Evolutionary conservation across 225 moss, liverwort and hornwort species (phyloP).

Genomic region (Ulota crispa): DNA sequence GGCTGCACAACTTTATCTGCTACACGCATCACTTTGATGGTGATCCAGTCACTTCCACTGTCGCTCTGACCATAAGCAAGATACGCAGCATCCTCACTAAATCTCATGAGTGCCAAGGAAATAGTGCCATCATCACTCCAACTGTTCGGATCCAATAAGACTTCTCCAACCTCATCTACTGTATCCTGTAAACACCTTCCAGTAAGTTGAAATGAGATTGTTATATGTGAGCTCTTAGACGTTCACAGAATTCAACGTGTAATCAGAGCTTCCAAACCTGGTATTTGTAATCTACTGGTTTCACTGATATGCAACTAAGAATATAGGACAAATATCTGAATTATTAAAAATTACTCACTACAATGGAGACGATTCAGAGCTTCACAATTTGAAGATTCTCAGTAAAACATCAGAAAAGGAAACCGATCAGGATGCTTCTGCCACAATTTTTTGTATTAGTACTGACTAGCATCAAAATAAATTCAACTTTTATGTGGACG

Average conservation of each 20-base stretch:
- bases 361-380: neutral
- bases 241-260: neutral
- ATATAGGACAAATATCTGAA: neutral
- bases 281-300: neutral
- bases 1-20: slow-evolving; percentile 50
- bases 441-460: neutral
- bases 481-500: no score
- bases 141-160: slow-evolving; percentile 71
- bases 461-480: neutral
- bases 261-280: neutral
- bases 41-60: slow-evolving; percentile 89
- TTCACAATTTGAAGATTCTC: neutral
- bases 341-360: neutral
- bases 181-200: slow-evolving; percentile 30
- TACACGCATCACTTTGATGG: slow-evolving; percentile 71
- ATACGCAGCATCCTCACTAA: slow-evolving; percentile 61
- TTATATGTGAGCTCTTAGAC: neutral
- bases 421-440: neutral
- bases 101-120: slow-evolving; percentile 52
- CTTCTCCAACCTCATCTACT: slow-evolving; percentile 58
- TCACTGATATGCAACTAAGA: no score
- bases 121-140: slow-evolving; percentile 85
- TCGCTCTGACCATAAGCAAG: slow-evolving; percentile 70
- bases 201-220: neutral
- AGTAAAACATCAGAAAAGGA: neutral